Conservation (phyloP, 805 yeast genomes). For the Torulaspora indica region DNA sequence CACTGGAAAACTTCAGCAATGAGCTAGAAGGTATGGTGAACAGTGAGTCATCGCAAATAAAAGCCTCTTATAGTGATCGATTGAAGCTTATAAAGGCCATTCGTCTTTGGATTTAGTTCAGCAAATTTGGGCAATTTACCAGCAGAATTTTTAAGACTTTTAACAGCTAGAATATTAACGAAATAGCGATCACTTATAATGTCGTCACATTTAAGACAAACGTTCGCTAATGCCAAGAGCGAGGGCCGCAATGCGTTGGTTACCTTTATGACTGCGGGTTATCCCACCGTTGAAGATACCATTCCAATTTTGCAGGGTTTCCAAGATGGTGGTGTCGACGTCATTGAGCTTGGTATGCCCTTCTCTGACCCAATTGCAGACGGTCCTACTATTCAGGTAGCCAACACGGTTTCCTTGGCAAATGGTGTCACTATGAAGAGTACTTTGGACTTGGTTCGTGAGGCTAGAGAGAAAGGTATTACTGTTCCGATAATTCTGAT, state of each 20-base stretch:
- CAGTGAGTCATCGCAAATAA: neutral
- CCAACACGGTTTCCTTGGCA: constrained; percentile 74
- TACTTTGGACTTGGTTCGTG: constrained; percentile 64
- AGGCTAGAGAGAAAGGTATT: constrained; percentile 80
- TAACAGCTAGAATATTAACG: neutral
- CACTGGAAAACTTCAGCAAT: neutral
- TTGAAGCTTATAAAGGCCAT: neutral
- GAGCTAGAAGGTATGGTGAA: neutral
- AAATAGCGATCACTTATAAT: constrained; percentile 12
- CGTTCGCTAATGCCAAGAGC: constrained; percentile 51
- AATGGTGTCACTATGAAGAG: constrained; percentile 73
- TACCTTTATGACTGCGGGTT: constrained; percentile 92
- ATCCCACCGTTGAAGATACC: constrained; percentile 83
- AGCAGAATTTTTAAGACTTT: neutral
- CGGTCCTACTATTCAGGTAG: constrained; percentile 92
- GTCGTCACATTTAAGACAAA: constrained; percentile 43
- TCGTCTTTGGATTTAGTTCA: neutral
- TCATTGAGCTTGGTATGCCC: constrained; percentile 93
- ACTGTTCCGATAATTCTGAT: constrained; percentile 84
- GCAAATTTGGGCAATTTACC: neutral
- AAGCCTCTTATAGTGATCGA: neutral
- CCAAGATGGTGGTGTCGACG: constrained; percentile 93
- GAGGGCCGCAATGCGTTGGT: constrained; percentile 82
- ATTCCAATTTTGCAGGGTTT: constrained; percentile 79
- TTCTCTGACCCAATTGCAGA: constrained; percentile 98